These are phyloP conservation scores for Asterophora parasitica DNA, from an alignment of 768 basidiomycete species.

Conservation along the genomic window DNA sequence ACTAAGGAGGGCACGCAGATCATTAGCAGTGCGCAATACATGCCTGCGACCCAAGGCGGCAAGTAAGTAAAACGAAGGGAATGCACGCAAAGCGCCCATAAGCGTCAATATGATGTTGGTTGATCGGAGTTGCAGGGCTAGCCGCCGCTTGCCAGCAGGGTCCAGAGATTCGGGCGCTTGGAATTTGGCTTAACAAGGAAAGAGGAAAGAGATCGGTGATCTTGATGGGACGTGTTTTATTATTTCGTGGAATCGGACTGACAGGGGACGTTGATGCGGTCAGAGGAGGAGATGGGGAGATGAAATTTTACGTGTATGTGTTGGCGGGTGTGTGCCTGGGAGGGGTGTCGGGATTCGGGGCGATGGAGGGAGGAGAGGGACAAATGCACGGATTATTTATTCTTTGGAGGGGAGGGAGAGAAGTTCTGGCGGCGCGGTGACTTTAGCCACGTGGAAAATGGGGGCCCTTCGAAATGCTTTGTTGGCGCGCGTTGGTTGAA, in stretches of 20 bases:
- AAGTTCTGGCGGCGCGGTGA: too few species aligned
- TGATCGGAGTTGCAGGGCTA: conserved; percentile 15
- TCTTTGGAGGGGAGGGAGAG: conserved; percentile 4
- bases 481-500: too few species aligned
- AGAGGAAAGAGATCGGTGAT: too few species aligned
- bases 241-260: conserved; percentile 3
- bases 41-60: too few species aligned
- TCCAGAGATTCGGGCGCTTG: conserved; percentile 5
- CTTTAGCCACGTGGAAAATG: not conserved
- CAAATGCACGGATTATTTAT: not conserved
- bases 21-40: too few species aligned
- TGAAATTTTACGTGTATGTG: conserved; percentile 6
- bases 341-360: not conserved
- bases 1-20: conserved; percentile 6
- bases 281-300: conserved; percentile 1
- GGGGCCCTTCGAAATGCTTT: too few species aligned
- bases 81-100: conserved; percentile 15
- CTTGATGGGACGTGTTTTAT: too few species aligned
- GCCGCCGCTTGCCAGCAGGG: conserved; percentile 12
- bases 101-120: conserved; percentile 5
- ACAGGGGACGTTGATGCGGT: conserved; percentile 15
- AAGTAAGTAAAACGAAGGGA: too few species aligned
- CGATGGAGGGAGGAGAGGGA: too few species aligned
- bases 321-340: conserved; percentile 11
- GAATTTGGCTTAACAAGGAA: conserved; percentile 12